Percentiles rank a stretch among this genome's conserved stretches.
Conservation (phyloP, 1,139 yeast species). For the Candida labiduridarum region DNA sequence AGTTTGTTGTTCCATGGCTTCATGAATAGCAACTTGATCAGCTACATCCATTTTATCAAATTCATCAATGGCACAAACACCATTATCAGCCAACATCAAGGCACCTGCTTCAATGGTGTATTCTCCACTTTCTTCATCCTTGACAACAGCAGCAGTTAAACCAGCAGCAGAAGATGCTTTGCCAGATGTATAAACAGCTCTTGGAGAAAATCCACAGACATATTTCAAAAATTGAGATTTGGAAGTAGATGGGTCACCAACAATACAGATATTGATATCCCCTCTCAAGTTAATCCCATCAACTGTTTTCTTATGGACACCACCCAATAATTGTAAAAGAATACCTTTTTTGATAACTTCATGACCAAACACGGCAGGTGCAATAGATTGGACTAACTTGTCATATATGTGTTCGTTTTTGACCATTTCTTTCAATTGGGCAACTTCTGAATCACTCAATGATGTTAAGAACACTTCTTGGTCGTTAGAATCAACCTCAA, state of each 20-base stretch:
- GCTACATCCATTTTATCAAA: constrained; percentile 95
- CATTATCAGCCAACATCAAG: constrained; percentile 96
- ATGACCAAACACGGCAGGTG: constrained; percentile 97
- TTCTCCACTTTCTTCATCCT: constrained; percentile 97
- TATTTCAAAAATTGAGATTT: constrained; percentile 95
- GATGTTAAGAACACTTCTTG: constrained; percentile 83
- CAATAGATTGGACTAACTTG: constrained; percentile 84
- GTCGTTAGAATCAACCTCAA: constrained; percentile 49
- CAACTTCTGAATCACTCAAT: constrained; percentile 79
- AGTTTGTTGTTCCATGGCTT: constrained; percentile 99
- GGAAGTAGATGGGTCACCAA: constrained; percentile 98
- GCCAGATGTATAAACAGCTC: constrained; percentile 97
- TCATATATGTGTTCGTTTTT: constrained; percentile 85
- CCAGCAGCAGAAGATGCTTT: constrained; percentile 99
- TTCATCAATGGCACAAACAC: constrained; percentile 98
- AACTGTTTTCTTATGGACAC: constrained; percentile 91
- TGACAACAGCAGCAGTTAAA: constrained; percentile 96
- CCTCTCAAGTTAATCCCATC: constrained; percentile 97
- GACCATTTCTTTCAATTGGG: constrained; percentile 88
- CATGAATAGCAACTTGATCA: constrained; percentile 99
- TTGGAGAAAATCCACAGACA: constrained; percentile 87
- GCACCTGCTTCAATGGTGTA: constrained; percentile 99
- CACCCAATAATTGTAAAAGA: constrained; percentile 85
- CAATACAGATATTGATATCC: constrained; percentile 94
- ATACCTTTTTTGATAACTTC: constrained; percentile 93